These are phyloP conservation scores for Penicillium robsamsonii DNA, from an alignment of 495 filamentous ascomycete species.

Conservation along the genomic window DNA sequence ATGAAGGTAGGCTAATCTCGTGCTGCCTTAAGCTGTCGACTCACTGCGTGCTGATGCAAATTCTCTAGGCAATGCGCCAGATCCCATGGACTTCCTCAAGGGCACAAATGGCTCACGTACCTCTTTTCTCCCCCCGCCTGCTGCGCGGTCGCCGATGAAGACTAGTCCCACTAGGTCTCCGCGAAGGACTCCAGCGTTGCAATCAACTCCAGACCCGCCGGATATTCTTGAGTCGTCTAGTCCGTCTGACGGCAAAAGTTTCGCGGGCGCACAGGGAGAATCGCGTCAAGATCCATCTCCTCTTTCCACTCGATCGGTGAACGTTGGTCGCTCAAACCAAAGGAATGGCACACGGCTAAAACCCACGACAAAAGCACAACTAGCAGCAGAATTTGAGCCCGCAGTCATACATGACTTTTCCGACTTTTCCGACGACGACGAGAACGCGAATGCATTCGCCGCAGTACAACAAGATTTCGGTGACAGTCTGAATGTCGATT, in stretches of 20 bases:
- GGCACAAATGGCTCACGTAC: constrained; percentile 29
- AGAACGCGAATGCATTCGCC: constrained; percentile 36
- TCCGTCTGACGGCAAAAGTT: constrained; percentile 37
- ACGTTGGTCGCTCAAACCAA: constrained; percentile 38
- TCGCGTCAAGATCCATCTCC: constrained; percentile 34
- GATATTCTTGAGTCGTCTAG: constrained; percentile 37
- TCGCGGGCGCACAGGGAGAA: constrained; percentile 19
- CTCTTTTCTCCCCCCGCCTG: constrained; percentile 34
- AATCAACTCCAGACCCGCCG: constrained; percentile 40
- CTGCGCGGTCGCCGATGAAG: constrained; percentile 47
- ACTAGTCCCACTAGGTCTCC: constrained; percentile 41
- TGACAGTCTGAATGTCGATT: constrained; percentile 24
- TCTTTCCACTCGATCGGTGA: constrained; percentile 38
- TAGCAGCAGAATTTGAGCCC: constrained; percentile 24
- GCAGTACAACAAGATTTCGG: constrained; percentile 30
- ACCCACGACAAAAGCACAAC: constrained; percentile 41
- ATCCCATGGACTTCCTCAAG: constrained; percentile 44
- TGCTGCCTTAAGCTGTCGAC: neutral
- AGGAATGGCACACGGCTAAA: constrained; percentile 35
- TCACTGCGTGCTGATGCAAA: constrained; percentile 11
- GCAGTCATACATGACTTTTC: constrained; percentile 28
- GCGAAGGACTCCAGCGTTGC: constrained; percentile 42
- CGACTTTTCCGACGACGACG: constrained; percentile 41
- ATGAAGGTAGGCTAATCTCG: constrained; percentile 36
- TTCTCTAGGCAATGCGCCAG: constrained; percentile 39